These are phyloP conservation scores for Lentinula aciculospora DNA, from an alignment of 768 basidiomycete genomes.

Conservation along the genomic window DNA sequence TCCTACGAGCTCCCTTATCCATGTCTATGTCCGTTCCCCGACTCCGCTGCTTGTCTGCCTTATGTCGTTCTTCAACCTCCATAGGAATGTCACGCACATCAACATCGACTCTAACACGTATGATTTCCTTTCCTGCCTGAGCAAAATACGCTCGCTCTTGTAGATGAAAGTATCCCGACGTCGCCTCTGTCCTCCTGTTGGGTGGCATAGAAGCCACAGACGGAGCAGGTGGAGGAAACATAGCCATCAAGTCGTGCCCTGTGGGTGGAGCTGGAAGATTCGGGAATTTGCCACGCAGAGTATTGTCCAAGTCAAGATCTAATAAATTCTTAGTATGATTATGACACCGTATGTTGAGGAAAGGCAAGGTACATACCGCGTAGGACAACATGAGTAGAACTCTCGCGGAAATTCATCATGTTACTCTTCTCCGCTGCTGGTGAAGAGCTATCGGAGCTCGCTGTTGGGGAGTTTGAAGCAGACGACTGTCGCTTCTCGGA, in stretches of 20 bases:
- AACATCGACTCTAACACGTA: conserved; percentile 68
- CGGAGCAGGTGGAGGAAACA: conserved; percentile 72
- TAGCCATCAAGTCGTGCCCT: conserved; percentile 80
- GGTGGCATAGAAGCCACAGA: conserved; percentile 47
- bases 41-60: not conserved
- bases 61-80: not conserved
- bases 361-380: not conserved
- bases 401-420: not conserved
- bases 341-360: not conserved
- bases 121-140: conserved; percentile 71
- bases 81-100: conserved; percentile 33
- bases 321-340: too few relatives aligned
- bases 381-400: not conserved
- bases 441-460: conserved; percentile 2
- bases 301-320: conserved; percentile 1
- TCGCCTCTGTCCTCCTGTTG: conserved; percentile 37
- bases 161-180: conserved; percentile 65
- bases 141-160: conserved; percentile 82
- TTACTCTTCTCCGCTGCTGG: not conserved
- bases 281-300: conserved; percentile 2
- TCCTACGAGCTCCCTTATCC: conserved; percentile 13
- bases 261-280: conserved; percentile 74
- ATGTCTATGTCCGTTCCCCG: conserved; percentile 19
- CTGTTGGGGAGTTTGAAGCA: not conserved
- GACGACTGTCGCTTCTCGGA: not conserved